Evolutionary conservation across 768 basidiomycete species (phyloP), one percentile per base, ranked within the genome.

Genomic region (Myochromella boudieri): DNA sequence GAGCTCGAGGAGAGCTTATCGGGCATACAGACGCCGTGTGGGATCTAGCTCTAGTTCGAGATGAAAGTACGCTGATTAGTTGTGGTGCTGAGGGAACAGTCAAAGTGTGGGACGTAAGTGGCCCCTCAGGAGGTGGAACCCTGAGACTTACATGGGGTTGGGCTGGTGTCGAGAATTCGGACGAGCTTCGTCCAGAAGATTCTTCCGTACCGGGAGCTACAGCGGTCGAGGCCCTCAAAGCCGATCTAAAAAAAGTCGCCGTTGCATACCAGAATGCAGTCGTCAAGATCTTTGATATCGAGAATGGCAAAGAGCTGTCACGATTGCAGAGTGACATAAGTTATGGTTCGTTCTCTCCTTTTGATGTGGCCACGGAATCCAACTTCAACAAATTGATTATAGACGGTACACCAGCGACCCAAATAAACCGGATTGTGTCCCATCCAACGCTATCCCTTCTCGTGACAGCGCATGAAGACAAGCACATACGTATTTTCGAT

Each of bases 21-120:
- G 93, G 95, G 3, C 92, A 97, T 63, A 91, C 92, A 4, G 95
- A 99, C 62, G 92, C 92, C 4, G 88, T 97, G 20, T 99, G 97
- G 97, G 97, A 94, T 61, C 71, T 98, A 41, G 86, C 89, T 8
- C 79, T 95, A 17, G 80, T 92, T 21, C 78, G 89, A 44, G 87
- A 90, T 52, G 88, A 91, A 63, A 82, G 80, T 47, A 84, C 87
- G 6, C 76, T 98, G 32, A 89, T 95, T 46, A 91, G 88, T 54
- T 92, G 90, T 62, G 87, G 90, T 37, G 89, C 94, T 3, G 95
- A 98, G 62, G 95, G 95, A 15, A 69, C 80, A 0, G 87, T 97
- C 56, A 97, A 97, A 67, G 82, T 95, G 11, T 98, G 95, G 95
- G 91, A 93, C 56, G 85, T 91, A 39, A 80, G 81, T 56, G 81